Evolutionary conservation across 106 monocot genomes (phyloP).

Genomic region (Acanthochlamys bracteata): DNA sequence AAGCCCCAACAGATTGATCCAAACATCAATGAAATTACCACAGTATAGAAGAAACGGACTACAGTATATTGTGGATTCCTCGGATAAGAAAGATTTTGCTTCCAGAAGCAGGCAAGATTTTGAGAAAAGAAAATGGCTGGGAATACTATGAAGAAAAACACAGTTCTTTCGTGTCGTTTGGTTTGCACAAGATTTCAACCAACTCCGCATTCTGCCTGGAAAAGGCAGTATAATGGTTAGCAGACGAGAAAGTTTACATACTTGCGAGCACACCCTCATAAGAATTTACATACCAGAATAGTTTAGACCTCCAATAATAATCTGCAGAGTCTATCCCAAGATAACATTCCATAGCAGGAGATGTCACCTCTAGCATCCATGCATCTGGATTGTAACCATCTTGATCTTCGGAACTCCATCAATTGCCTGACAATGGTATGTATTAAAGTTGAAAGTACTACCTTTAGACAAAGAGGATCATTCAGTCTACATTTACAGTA

Average conservation of each 20-base stretch:
- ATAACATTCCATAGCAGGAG: constrained; percentile 51
- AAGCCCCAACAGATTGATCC: constrained; percentile 99
- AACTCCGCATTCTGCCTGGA: constrained; percentile 69
- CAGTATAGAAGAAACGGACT: constrained; percentile 96
- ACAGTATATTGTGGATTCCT: constrained; percentile 99
- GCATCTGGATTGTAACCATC: constrained; percentile 93
- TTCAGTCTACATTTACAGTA: background rate
- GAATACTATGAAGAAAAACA: constrained; percentile 89
- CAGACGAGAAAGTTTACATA: constrained; percentile 3
- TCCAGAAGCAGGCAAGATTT: constrained; percentile 88
- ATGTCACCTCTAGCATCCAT: constrained; percentile 99
- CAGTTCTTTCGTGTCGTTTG: constrained; percentile 67
- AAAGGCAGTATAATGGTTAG: constrained; percentile 11
- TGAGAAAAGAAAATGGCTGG: constrained; percentile 57
- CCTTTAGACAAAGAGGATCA: background rate
- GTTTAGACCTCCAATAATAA: constrained; percentile 59
- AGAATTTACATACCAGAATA: constrained; percentile 57
- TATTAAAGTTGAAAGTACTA: background rate
- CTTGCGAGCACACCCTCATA: background rate
- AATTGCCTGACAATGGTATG: constrained; percentile 51
- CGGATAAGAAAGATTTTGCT: constrained; percentile 97
- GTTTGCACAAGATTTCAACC: constrained; percentile 76
- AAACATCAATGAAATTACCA: constrained; percentile 94
- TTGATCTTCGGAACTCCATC: constrained; percentile 92
- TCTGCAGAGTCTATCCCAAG: constrained; percentile 90